phyloP scores from a whole-genome alignment of 1,284 basidiomycete genomes.

The Heterobasidion irregulare region DNA sequence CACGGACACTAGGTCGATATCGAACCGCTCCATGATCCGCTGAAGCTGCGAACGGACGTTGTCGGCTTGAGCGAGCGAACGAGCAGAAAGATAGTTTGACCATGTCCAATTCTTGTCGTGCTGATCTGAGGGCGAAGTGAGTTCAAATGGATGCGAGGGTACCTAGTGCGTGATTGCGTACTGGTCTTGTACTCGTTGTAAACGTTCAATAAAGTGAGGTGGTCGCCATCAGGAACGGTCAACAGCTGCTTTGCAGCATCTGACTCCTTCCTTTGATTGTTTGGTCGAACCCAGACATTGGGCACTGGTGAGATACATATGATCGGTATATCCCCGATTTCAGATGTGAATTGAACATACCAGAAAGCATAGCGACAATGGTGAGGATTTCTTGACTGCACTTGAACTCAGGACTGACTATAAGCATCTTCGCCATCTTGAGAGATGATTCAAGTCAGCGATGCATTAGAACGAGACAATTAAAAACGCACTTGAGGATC shows the following conservation, averaged over 20 bases:
- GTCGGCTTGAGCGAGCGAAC: slow-evolving; percentile 86
- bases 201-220: slow-evolving; percentile 91
- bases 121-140: slow-evolving; percentile 36
- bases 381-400: slow-evolving; percentile 96
- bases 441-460: neutral
- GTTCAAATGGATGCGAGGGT: slow-evolving; percentile 4
- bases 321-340: neutral
- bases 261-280: slow-evolving; percentile 82
- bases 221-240: slow-evolving; percentile 92
- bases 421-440: slow-evolving; percentile 89
- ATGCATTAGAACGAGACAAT: neutral
- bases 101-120: slow-evolving; percentile 87
- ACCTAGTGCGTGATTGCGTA: slow-evolving; percentile 24
- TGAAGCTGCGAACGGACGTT: slow-evolving; percentile 92
- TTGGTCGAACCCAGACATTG: slow-evolving; percentile 89
- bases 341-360: slow-evolving; percentile 29
- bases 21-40: slow-evolving; percentile 90
- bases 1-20: slow-evolving; percentile 77
- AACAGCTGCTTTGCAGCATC: slow-evolving; percentile 88
- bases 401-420: slow-evolving; percentile 89
- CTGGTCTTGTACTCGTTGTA: slow-evolving; percentile 90
- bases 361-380: slow-evolving; percentile 93
- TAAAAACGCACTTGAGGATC: slow-evolving; percentile 74
- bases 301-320: slow-evolving; percentile 45
- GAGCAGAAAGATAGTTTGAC: slow-evolving; percentile 84